Conservation (phyloP, 2,329 filamentous ascomycete species). For the Ambrosiella cleistominuta region DNA sequence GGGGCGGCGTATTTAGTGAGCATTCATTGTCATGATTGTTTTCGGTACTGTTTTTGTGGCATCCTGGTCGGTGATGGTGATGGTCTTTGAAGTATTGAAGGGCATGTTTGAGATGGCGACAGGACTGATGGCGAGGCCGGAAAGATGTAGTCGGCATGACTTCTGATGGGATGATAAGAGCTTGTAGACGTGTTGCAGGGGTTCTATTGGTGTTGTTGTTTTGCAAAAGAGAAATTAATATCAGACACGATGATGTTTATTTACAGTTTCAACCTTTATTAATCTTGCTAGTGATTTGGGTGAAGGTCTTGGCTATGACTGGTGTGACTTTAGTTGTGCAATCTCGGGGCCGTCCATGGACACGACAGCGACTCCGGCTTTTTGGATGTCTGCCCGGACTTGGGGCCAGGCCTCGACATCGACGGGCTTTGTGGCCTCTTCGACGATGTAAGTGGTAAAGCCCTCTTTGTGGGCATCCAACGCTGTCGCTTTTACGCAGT, state of each 20-base stretch:
- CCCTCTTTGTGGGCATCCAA: conserved; percentile 60
- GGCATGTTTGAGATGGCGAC: neutral
- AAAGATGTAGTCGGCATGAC: no score
- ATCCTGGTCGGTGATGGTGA: no score
- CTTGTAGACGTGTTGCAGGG: no score
- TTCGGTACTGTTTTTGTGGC: neutral
- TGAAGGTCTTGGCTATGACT: neutral
- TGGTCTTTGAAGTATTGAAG: neutral
- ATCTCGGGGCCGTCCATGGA: conserved; percentile 33
- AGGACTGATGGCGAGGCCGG: no score
- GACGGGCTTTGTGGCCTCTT: conserved; percentile 63
- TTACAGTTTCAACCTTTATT: neutral
- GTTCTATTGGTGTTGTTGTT: no score
- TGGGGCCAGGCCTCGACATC: conserved; percentile 40
- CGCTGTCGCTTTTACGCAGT: conserved; percentile 71
- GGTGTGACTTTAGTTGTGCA: neutral
- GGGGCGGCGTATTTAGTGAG: neutral
- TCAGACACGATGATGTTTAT: neutral
- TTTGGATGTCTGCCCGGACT: conserved; percentile 34
- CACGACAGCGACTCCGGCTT: conserved; percentile 45
- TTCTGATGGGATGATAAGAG: no score
- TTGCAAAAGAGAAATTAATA: neutral
- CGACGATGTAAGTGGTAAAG: conserved; percentile 58
- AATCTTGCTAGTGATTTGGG: neutral
- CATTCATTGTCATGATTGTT: neutral